Evolutionary conservation across 768 basidiomycete species (phyloP), one percentile per base, ranked within the genome.

Genomic region (Tricholoma furcatifolium): DNA sequence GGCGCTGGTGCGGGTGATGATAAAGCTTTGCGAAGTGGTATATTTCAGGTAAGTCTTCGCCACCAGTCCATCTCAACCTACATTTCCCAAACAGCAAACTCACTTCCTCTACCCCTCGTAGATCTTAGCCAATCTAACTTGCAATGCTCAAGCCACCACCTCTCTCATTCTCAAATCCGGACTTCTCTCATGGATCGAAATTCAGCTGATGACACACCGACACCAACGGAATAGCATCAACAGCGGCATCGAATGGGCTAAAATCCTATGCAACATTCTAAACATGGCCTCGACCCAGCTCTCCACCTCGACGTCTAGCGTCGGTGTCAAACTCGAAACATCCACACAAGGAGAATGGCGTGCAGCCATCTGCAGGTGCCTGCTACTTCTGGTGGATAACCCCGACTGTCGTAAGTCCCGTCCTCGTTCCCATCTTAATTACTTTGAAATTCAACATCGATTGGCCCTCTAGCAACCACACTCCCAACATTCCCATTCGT

Each of bases 141-240:
- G 78, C 60, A 85, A 89, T 60, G 58, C 70, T 0, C 82, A 86
- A 57, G 91, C 91, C 0, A 78, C 83, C 6, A 82, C 77, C 10
- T 87, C 87, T 0, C 74, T 96, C 39, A 70, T 93, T 10, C 73
- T 91, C 45, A 85, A 85, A 59, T 84, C 86, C 0, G 79, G 82
- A 1, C 73, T 95, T 7, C 70, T 96, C 2, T 68, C 84, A 0
- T 98, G 94, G 94, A 83, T 95, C 21, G 85, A 89, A 63, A 83
- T 88, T 70, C 88, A 91, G 60, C 62, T 90, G 8, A 56, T 69
- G 17, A 60, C 50, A 14, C 27, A 27, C 27, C 27, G 27, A 18
- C 60, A 4, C 63, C 68, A 5, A 64, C 59, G 23, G 53, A 58
- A 27, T 27, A 7, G 27, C 27, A 27, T 27, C n/a, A 68, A 66